Conservation (phyloP, 2,329 filamentous ascomycete genomes). For the Exophiala phaeomuriformis region DNA sequence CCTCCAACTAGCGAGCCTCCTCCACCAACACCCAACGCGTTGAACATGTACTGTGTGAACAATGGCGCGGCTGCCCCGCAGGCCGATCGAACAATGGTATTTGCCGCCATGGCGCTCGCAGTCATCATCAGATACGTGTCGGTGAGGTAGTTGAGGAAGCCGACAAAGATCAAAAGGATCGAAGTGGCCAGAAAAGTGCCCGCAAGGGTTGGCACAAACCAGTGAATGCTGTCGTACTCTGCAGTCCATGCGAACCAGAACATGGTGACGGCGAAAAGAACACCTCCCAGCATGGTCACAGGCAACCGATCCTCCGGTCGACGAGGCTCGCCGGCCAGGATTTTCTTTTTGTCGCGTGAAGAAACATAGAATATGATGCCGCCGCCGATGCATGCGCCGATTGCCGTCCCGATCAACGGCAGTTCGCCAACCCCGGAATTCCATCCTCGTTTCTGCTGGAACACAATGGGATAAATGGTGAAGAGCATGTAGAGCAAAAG, state of each 20-base stretch:
- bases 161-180: slow-evolving; percentile 39
- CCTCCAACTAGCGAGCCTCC: slow-evolving; percentile 42
- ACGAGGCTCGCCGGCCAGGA: slow-evolving; percentile 14
- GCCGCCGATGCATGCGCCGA: slow-evolving; percentile 44
- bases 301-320: slow-evolving; percentile 41
- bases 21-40: slow-evolving; percentile 42
- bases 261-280: slow-evolving; percentile 49
- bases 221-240: slow-evolving; percentile 38
- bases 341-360: slow-evolving; percentile 14
- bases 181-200: slow-evolving; percentile 38
- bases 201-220: slow-evolving; percentile 43
- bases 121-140: slow-evolving; percentile 41
- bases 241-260: slow-evolving; percentile 58
- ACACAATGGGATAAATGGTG: slow-evolving; percentile 50
- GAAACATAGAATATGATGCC: slow-evolving; percentile 26
- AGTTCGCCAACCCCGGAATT: slow-evolving; percentile 43
- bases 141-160: slow-evolving; percentile 39
- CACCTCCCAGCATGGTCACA: slow-evolving; percentile 43
- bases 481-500: slow-evolving; percentile 53
- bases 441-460: slow-evolving; percentile 41
- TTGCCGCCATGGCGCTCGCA: slow-evolving; percentile 40
- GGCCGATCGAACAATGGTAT: slow-evolving; percentile 41
- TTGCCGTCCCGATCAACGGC: slow-evolving; percentile 45
- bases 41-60: slow-evolving; percentile 43
- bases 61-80: slow-evolving; percentile 44